Evolutionary conservation across 768 basidiomycete genomes (phyloP), one percentile per base, ranked within the genome.

Genomic region (Cystobasidium ongulense): DNA sequence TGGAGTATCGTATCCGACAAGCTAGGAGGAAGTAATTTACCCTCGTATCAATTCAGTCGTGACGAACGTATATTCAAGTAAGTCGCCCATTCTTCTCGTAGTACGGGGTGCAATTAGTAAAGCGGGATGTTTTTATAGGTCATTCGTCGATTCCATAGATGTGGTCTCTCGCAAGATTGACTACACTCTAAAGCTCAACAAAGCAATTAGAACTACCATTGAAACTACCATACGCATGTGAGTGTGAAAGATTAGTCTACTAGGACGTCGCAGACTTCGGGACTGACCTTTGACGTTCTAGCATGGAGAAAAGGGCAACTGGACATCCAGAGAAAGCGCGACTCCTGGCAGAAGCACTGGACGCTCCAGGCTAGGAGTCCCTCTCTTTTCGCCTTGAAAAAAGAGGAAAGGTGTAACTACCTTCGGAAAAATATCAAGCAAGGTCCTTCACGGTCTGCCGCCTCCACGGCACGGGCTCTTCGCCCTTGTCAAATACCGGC

Each of bases 11-110:
- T 75, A 1, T 70, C 41, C 5, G 74, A 75, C 36, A 57, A 54
- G 27, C 23, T 72, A 17, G 54, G 54, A 1, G 66, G 59, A 36
- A 46, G 13, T 3, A 27, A 31, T 17, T 46, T 75, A 36, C 74
- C 74, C 1, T 41, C 63, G 17, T 75, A 75, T 72, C 74, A 75
- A 38, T 75, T 75, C 52, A 68, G 65, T 27, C 52, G 74, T 36
- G 74, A 75, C 31, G 68, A 71, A 18, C 50, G 68, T 35, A 71
- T 71, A 4, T 59, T 57, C 68, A 71, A 71, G 68, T 71, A n/a
- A 18, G 68, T 36, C 21, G 10, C n/a, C 46, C n/a, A 21, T 8
- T 17, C 46, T 50, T 21, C 4, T 50, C n/a, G n/a, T n/a, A n/a
- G n/a, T n/a, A n/a, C n/a, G n/a, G n/a, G n/a, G n/a, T n/a, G n/a